Conservation (phyloP, 2,329 filamentous ascomycete genomes). For the Blumeria hordei region DNA sequence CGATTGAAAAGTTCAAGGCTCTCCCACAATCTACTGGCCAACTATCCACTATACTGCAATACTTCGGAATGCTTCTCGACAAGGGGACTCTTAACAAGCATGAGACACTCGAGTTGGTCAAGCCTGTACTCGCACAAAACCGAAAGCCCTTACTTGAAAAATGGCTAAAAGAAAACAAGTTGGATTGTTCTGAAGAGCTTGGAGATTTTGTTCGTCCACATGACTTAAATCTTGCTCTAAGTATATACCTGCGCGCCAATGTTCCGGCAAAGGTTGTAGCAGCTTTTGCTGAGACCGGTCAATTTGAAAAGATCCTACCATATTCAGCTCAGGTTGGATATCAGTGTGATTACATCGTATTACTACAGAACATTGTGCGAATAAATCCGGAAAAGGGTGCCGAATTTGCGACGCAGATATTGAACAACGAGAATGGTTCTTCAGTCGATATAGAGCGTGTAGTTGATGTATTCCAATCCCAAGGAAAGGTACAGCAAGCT, state of each 20-base stretch:
- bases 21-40: slow-evolving; percentile 54
- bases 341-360: slow-evolving; percentile 79
- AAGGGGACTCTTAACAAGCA: slow-evolving; percentile 83
- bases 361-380: slow-evolving; percentile 71
- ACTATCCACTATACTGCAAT: slow-evolving; percentile 86
- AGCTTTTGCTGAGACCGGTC: slow-evolving; percentile 80
- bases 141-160: slow-evolving; percentile 92
- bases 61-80: slow-evolving; percentile 91
- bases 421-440: slow-evolving; percentile 67
- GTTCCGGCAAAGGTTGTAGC: slow-evolving; percentile 85
- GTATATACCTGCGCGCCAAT: slow-evolving; percentile 77
- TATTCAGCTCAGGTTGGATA: slow-evolving; percentile 72
- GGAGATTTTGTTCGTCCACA: slow-evolving; percentile 83
- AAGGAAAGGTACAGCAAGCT: slow-evolving; percentile 92
- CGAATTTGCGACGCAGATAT: slow-evolving; percentile 82
- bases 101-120: slow-evolving; percentile 80
- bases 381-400: slow-evolving; percentile 82
- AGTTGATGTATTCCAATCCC: slow-evolving; percentile 92
- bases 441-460: slow-evolving; percentile 84
- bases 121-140: slow-evolving; percentile 79
- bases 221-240: slow-evolving; percentile 67
- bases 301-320: slow-evolving; percentile 89
- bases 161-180: slow-evolving; percentile 90
- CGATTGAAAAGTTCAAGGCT: slow-evolving; percentile 87
- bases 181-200: slow-evolving; percentile 87